Percentiles rank a stretch among this genome's conserved stretches.
These are phyloP conservation scores for Termitomyces sp. DNA, from an alignment of 768 basidiomycete species.

Conservation along the genomic window DNA sequence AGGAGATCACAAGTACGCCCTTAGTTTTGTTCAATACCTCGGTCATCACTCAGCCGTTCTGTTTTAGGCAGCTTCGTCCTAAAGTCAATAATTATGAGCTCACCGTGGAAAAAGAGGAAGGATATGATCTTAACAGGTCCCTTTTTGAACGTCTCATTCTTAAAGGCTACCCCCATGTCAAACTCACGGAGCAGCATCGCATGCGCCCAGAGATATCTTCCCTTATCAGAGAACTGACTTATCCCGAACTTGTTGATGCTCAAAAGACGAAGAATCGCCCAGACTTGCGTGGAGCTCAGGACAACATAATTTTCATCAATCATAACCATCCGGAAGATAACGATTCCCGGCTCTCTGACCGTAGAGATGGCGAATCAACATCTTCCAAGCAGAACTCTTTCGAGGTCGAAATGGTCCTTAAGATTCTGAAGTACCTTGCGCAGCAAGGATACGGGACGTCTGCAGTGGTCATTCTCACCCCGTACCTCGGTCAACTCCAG, in stretches of 20 bases:
- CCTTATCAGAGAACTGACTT: conserved; percentile 58
- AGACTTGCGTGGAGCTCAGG: not conserved
- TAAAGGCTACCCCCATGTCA: conserved; percentile 58
- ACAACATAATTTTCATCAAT: not conserved
- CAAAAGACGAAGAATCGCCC: not conserved
- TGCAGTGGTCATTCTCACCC: not conserved
- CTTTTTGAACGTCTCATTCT: conserved; percentile 68
- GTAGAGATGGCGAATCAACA: not conserved
- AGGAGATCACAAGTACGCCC: conserved; percentile 1
- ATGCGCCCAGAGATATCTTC: conserved; percentile 75
- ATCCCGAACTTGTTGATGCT: conserved; percentile 61
- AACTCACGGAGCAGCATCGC: conserved; percentile 57
- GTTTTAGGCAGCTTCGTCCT: conserved; percentile 51
- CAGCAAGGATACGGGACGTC: not conserved
- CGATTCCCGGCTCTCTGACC: not conserved
- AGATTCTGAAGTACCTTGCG: not conserved
- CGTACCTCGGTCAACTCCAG: conserved; percentile 1
- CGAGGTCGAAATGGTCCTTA: not conserved
- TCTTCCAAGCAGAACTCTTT: not conserved
- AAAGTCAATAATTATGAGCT: conserved; percentile 65
- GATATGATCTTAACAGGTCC: conserved; percentile 63
- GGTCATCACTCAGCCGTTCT: not conserved
- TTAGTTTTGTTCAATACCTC: not conserved
- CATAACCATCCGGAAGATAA: not conserved
- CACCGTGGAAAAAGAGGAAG: conserved; percentile 62